Base-by-base conservation (phyloP, 345 rosid genomes). In the Xanthoceras sorbifolium region DNA sequence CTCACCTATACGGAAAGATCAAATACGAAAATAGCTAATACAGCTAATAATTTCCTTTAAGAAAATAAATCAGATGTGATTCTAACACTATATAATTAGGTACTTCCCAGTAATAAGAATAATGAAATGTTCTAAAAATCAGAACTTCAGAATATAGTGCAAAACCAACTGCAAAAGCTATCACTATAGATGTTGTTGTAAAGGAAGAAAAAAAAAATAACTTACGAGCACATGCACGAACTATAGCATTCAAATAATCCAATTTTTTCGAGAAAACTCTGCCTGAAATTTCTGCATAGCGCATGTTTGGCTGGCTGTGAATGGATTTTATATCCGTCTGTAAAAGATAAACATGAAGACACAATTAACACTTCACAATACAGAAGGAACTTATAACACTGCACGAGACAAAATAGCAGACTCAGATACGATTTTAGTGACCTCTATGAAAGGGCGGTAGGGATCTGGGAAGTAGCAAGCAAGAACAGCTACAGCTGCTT, bases 191-290 rank as follows among this genome's bases (percentile, higher is more conserved):
- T 22, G 48, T 9, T 34, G 20, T 48, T 52, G 57, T 32, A 4
- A 65, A 32, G 36, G 22, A n/a, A 5, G 22, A 28, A 2, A 68
- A 57, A 44, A 76, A 55, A 38, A 7, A 32, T 1, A 81, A 89
- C 98, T 88, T 89, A 94, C 98, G 94, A 78, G 97, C 94, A 84
- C 95, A 93, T 59, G 97, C 88, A 61, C 98, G 89, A 78, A 93
- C 90, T 75, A 94, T 83, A 38, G 93, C 85, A 75, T 90, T 87
- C 83, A 93, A 89, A 79, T 89, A 95, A 72, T 93, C 98, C 28
- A 92, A 82, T 84, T 92, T 94, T 86, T 88, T 90, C 0, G 84
- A 80, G 73, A 87, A 94, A 68, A 94, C 86, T 75, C 83, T 90
- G 79, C 97, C 98, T 14, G 85, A 69, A 77, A 77, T 80, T 82